These are phyloP conservation scores for Penicillium flavigenum DNA, from an alignment of 495 filamentous ascomycete species.

Conservation along the genomic window DNA sequence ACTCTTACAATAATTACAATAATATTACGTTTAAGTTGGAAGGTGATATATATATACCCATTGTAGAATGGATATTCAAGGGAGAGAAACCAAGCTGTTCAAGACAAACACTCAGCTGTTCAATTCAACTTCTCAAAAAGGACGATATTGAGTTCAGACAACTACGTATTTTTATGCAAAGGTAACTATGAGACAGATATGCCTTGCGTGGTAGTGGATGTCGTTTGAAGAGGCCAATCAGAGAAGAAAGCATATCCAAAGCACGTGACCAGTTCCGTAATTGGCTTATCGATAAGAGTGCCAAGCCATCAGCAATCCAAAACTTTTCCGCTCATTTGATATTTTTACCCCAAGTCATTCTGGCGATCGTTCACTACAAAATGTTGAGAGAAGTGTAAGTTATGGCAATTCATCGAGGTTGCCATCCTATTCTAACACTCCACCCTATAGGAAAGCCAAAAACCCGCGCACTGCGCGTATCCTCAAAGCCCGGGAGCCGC, in stretches of 20 bases:
- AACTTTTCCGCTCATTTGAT: slow-evolving; percentile 32
- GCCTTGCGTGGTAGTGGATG: not conserved
- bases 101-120: too few species aligned
- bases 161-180: not conserved
- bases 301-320: slow-evolving; percentile 33
- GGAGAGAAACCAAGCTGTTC: too few species aligned
- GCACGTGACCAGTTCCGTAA: slow-evolving; percentile 4
- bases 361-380: slow-evolving; percentile 20
- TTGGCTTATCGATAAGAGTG: slow-evolving; percentile 33
- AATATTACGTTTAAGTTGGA: too few species aligned
- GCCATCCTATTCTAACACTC: not conserved
- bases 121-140: too few species aligned
- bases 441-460: slow-evolving; percentile 68
- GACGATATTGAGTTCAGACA: not conserved
- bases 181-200: not conserved
- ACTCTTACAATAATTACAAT: too few species aligned
- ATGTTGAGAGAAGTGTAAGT: slow-evolving; percentile 45
- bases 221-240: not conserved
- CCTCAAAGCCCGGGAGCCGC: slow-evolving; percentile 87
- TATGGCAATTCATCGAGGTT: not conserved
- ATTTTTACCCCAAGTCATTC: slow-evolving; percentile 27
- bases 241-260: not conserved
- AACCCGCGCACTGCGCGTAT: slow-evolving; percentile 93
- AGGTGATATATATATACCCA: too few species aligned
- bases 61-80: too few species aligned